Conservation (phyloP, 202 grass and related monocot genomes). For the Schoenoplectus tabernaemontani region DNA sequence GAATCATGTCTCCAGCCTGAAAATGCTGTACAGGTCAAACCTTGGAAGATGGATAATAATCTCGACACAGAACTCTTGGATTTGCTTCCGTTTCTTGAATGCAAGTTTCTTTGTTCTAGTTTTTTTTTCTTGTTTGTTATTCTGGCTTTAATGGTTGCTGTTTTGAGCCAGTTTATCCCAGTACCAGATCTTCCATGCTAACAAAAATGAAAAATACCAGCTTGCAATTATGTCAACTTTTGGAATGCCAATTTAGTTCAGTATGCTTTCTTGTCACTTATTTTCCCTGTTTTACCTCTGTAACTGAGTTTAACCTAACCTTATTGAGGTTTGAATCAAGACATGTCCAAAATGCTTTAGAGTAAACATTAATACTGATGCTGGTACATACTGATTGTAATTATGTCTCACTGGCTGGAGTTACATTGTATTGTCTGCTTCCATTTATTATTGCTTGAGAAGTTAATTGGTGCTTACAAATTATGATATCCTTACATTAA, state of each 20-base stretch:
- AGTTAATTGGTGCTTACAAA: neutral
- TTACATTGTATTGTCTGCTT: neutral
- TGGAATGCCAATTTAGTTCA: neutral
- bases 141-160: neutral
- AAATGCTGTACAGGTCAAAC: constrained; percentile 67
- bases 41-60: constrained; percentile 76
- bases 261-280: neutral
- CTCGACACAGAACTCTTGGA: constrained; percentile 82
- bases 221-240: neutral
- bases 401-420: neutral
- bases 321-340: neutral
- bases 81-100: constrained; percentile 99
- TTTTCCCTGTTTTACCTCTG: neutral
- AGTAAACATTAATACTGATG: neutral
- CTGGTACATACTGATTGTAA: neutral
- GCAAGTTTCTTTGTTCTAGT: constrained; percentile 30
- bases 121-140: neutral
- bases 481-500: constrained; percentile 14
- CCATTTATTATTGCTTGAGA: neutral
- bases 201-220: neutral
- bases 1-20: constrained; percentile 72
- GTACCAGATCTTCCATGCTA: neutral
- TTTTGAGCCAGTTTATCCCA: neutral
- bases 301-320: neutral
- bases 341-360: neutral